A percentile compares a stretch with the other conserved stretches of the same genome.
Evolutionary conservation across 106 monocot genomes (phyloP).

Genomic region (Vanilla planifolia): DNA sequence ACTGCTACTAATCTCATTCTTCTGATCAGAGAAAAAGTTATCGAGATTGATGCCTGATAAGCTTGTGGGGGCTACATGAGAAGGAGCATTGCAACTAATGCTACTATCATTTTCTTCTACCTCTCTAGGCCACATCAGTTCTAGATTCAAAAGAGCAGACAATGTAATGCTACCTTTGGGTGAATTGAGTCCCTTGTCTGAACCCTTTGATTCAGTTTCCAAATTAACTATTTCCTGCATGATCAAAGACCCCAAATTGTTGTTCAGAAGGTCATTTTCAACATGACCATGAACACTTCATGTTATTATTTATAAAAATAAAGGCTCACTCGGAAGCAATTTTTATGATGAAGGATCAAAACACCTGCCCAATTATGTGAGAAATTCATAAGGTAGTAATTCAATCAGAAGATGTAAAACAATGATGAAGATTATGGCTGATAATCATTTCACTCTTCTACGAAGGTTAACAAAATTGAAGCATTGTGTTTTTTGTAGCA

Average conservation of each 20-base stretch:
- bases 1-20: constrained; percentile 15
- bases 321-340: too few relatives aligned
- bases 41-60: constrained; percentile 66
- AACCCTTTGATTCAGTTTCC: constrained; percentile 38
- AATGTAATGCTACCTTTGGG: constrained; percentile 33
- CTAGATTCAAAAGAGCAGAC: constrained; percentile 54
- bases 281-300: too few relatives aligned
- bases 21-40: constrained; percentile 48
- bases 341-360: too few relatives aligned
- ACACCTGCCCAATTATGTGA: too few relatives aligned
- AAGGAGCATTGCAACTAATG: constrained; percentile 10
- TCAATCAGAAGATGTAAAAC: too few relatives aligned
- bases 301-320: too few relatives aligned
- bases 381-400: too few relatives aligned
- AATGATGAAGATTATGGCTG: too few relatives aligned
- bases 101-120: constrained; percentile 13
- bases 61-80: constrained; percentile 28
- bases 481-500: too few relatives aligned
- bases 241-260: constrained; percentile 10
- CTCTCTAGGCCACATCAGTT: constrained; percentile 41
- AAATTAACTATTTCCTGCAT: constrained; percentile 54
- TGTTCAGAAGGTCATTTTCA: background rate
- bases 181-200: constrained; percentile 22
- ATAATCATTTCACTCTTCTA: too few relatives aligned
- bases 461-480: too few relatives aligned